phyloP scores from a whole-genome alignment of 352 stramenopile species.

The Peronospora destructor region DNA sequence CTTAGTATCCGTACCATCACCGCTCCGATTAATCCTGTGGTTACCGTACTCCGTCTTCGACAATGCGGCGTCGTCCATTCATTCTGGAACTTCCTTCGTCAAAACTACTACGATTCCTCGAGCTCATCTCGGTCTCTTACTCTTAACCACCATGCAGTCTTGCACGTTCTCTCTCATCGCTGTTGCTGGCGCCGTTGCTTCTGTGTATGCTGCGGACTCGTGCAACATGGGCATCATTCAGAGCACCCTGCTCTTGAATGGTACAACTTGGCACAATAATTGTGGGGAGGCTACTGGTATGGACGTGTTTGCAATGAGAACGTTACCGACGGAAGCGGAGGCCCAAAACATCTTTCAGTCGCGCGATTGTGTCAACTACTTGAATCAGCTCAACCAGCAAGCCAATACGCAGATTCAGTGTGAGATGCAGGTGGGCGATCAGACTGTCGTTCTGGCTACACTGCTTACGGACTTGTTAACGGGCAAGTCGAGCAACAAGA shows the following conservation, averaged over 20 bases:
- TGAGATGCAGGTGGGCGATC: slow-evolving; percentile 31
- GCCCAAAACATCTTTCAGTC: slow-evolving; percentile 38
- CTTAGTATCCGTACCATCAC: neutral
- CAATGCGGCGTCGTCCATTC: neutral
- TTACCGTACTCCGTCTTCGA: neutral
- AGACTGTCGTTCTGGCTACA: slow-evolving; percentile 32
- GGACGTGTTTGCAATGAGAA: slow-evolving; percentile 39
- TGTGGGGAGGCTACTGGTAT: slow-evolving; percentile 31
- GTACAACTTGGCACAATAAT: slow-evolving; percentile 33
- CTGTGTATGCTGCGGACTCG: slow-evolving; percentile 17
- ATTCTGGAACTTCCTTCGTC: slow-evolving; percentile 21
- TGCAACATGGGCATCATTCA: slow-evolving; percentile 52
- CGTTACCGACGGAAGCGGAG: slow-evolving; percentile 41
- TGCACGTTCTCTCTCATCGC: slow-evolving; percentile 16
- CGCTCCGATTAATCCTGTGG: neutral
- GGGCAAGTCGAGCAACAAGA: slow-evolving; percentile 58
- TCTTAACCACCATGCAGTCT: slow-evolving; percentile 22
- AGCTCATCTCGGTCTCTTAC: slow-evolving; percentile 5
- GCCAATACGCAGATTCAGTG: slow-evolving; percentile 56
- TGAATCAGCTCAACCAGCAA: slow-evolving; percentile 61
- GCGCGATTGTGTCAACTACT: slow-evolving; percentile 51
- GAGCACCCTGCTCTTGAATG: slow-evolving; percentile 42
- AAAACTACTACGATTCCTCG: slow-evolving; percentile 5
- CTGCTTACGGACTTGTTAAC: slow-evolving; percentile 47
- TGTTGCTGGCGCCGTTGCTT: slow-evolving; percentile 8